phyloP scores from a whole-genome alignment of 495 filamentous ascomycete genomes.

The Rhizodiscina lignyota region DNA sequence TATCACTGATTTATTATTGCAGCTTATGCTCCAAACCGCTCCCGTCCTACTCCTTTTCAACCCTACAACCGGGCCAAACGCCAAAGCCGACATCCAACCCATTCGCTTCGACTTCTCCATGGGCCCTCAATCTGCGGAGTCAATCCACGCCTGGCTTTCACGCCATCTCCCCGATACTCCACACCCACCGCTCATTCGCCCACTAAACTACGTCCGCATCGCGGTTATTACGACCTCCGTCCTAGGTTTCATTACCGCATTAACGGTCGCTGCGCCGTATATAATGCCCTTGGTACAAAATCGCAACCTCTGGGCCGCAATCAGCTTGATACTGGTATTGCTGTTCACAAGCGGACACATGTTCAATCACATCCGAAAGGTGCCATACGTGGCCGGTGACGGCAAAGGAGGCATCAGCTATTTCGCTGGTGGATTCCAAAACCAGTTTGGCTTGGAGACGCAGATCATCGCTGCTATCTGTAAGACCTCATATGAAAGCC shows the following conservation, averaged over 20 bases:
- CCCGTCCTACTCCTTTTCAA: constrained; percentile 80
- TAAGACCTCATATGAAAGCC: constrained; percentile 32
- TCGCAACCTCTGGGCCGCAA: constrained; percentile 82
- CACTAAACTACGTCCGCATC: constrained; percentile 72
- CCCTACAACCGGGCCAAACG: constrained; percentile 72
- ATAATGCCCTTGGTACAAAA: constrained; percentile 76
- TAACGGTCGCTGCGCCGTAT: constrained; percentile 66
- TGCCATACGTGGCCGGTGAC: constrained; percentile 85
- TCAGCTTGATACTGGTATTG: constrained; percentile 78
- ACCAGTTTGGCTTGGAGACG: constrained; percentile 88
- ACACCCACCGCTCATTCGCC: constrained; percentile 60
- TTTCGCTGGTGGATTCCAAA: constrained; percentile 87
- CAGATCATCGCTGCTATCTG: constrained; percentile 92
- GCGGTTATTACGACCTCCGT: constrained; percentile 46
- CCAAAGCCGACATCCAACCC: constrained; percentile 51
- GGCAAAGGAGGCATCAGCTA: constrained; percentile 76
- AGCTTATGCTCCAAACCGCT: constrained; percentile 91
- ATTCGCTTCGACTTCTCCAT: constrained; percentile 68
- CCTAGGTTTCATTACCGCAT: constrained; percentile 47
- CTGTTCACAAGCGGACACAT: constrained; percentile 95
- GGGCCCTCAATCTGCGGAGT: constrained; percentile 58
- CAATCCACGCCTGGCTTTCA: constrained; percentile 60
- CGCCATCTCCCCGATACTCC: constrained; percentile 61
- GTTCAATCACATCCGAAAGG: constrained; percentile 97
- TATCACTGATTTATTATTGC: constrained; percentile 4